Evolutionary conservation across 2,329 filamentous ascomycete species (phyloP).

Genomic region (Nectriaceae sp.): DNA sequence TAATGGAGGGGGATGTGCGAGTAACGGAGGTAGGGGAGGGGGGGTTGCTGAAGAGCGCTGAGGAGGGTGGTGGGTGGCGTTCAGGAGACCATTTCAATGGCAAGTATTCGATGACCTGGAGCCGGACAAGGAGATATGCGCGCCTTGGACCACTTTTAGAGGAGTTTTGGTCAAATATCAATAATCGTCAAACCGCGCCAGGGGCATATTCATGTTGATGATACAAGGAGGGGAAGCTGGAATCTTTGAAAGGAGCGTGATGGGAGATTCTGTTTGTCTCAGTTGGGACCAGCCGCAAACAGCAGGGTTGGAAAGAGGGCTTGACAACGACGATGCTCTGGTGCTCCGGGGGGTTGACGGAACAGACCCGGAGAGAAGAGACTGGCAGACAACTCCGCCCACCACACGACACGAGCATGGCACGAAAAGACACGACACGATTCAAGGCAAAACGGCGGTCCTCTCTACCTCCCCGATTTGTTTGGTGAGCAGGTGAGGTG

Average conservation of each 20-base stretch:
- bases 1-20: background rate
- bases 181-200: background rate
- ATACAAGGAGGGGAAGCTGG: background rate
- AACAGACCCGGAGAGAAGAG: conserved; percentile 1
- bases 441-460: conserved; percentile 12
- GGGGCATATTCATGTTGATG: background rate
- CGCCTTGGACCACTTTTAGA: conserved; percentile 5
- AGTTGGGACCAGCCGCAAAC: conserved; percentile 20
- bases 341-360: conserved; percentile 12
- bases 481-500: too few relatives aligned
- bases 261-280: conserved; percentile 16
- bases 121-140: conserved; percentile 8
- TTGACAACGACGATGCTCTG: too few relatives aligned
- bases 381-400: background rate
- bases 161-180: conserved; percentile 1
- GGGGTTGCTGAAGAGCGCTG: background rate
- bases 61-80: conserved; percentile 18
- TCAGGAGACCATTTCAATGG: too few relatives aligned
- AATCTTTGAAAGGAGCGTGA: background rate
- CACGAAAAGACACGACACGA: conserved; percentile 14
- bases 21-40: background rate
- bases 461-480: too few relatives aligned
- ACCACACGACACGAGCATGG: background rate
- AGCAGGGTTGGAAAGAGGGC: conserved; percentile 9
- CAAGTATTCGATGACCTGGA: conserved; percentile 20